Evolutionary conservation across 2,329 filamentous ascomycete species (phyloP), one percentile per base, ranked within the genome.

Genomic region (Lasiodiplodia theobromae): DNA sequence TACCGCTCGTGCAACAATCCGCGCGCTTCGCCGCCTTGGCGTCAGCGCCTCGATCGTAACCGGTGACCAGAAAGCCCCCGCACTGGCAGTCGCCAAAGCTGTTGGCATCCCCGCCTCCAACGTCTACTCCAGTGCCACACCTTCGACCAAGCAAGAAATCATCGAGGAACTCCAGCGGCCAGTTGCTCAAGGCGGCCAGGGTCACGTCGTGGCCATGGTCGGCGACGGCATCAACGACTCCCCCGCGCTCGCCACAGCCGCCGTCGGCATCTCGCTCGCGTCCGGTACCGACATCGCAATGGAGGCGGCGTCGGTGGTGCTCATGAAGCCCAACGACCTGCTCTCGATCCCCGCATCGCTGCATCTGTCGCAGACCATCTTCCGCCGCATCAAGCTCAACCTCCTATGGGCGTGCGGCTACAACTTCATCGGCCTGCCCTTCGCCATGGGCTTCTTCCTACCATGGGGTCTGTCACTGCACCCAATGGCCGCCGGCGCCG

Each of bases 181-280:
- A 14, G 18, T 65, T 4, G 34, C 51, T 0, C 49, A 57, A n/a
- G 68, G 68, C 37, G 64, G 57, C 40, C 75, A 76, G 47, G 93
- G 93, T 70, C 88, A 94, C 74, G 85, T 91, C 62, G 93, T 98
- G 31, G 96, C 93, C 73, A 99, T 99, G 96, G 94, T 98, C 16
- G 77, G 96, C 65, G 96, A 99, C 79, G 96, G 96, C 52, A 97
- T 99, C 86, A 99, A 99, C 80, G 96, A 99, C 82, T 97, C 94
- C 0, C 96, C 96, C 0, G 96, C 96, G 0, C 88, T 99, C 12
- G 96, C 94, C 0, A 97, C 94, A 0, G 94, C 96, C 12, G 90
- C 97, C 73, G 89, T 98, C 34, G 96, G 96, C 71, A 97, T 99
- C 73, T 94, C 94, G 69, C 93, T 99, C 80, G 88, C 93, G 5